A percentile compares a stretch with the other conserved stretches of the same genome.
These are phyloP conservation scores for Taphrina flavorubra DNA, from an alignment of 1,139 yeast genomes.

Conservation along the genomic window DNA sequence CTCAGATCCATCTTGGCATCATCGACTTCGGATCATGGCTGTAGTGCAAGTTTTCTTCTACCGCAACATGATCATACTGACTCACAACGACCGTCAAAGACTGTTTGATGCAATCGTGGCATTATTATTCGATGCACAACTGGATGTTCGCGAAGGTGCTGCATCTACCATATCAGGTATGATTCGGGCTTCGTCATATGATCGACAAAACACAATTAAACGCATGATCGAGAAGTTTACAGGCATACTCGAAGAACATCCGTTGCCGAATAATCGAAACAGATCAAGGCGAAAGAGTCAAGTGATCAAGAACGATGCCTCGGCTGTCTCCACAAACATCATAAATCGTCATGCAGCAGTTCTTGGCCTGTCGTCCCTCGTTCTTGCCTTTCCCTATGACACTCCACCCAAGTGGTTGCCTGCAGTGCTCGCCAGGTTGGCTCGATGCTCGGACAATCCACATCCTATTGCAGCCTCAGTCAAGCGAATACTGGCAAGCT, in stretches of 20 bases:
- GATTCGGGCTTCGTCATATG: slow-evolving; percentile 73
- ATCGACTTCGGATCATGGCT: slow-evolving; percentile 68
- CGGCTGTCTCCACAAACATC: slow-evolving; percentile 47
- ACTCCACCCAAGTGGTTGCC: slow-evolving; percentile 96
- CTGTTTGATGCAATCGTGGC: slow-evolving; percentile 63
- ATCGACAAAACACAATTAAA: slow-evolving; percentile 56
- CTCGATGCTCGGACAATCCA: slow-evolving; percentile 68
- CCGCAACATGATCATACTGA: slow-evolving; percentile 67
- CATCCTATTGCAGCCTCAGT: slow-evolving; percentile 87
- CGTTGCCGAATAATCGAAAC: slow-evolving; percentile 41
- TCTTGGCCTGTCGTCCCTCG: slow-evolving; percentile 84
- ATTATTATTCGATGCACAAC: slow-evolving; percentile 65
- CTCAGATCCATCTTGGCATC: slow-evolving; percentile 65
- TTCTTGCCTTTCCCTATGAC: slow-evolving; percentile 86
- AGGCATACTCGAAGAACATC: slow-evolving; percentile 50
- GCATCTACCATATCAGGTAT: slow-evolving; percentile 79
- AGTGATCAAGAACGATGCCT: slow-evolving; percentile 20
- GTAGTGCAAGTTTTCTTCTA: slow-evolving; percentile 78
- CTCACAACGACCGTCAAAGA: slow-evolving; percentile 57
- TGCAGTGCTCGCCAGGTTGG: slow-evolving; percentile 67
- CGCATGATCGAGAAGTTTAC: slow-evolving; percentile 55
- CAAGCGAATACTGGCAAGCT: slow-evolving; percentile 77
- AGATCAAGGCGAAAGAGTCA: slow-evolving; percentile 33
- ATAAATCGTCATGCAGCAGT: slow-evolving; percentile 77
- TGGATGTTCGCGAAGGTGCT: slow-evolving; percentile 79